Percentiles rank a stretch among this genome's conserved stretches.
phyloP scores from a whole-genome alignment of 306 rosid genomes.

The Acacia confusa region DNA sequence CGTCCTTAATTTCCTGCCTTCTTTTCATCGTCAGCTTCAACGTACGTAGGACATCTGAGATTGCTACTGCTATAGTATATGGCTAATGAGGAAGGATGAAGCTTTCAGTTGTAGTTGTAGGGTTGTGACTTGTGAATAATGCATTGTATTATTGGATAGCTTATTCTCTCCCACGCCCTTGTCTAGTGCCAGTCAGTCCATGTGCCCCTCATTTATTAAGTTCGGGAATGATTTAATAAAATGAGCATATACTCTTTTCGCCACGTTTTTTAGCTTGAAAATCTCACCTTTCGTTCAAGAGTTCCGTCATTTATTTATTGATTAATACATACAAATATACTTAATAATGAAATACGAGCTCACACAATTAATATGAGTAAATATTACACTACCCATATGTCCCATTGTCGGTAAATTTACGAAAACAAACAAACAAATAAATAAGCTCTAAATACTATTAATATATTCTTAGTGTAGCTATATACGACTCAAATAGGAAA shows the following conservation, averaged over 20 bases:
- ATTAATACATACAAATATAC: not conserved
- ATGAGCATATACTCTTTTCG: slow-evolving; percentile 3
- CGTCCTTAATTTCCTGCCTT: slow-evolving; percentile 15
- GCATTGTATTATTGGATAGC: slow-evolving; percentile 29
- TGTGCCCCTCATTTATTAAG: not conserved
- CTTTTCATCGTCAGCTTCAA: slow-evolving; percentile 6
- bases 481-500: not conserved
- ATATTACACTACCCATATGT: not conserved
- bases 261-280: not conserved
- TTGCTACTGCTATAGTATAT: not conserved
- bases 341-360: not conserved
- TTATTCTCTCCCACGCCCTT: not conserved
- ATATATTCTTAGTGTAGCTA: no score
- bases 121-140: slow-evolving; percentile 9
- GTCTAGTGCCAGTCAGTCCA: slow-evolving; percentile 17
- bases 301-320: not conserved
- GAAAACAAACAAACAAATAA: not conserved
- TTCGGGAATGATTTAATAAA: not conserved
- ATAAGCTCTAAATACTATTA: not conserved
- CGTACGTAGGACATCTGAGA: slow-evolving; percentile 17
- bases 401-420: not conserved
- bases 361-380: not conserved
- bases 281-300: not conserved
- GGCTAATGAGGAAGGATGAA: slow-evolving; percentile 14
- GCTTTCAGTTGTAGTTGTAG: slow-evolving; percentile 18